Evolutionary conservation across 2,329 filamentous ascomycete genomes (phyloP).

Genomic region (Didymella exigua): DNA sequence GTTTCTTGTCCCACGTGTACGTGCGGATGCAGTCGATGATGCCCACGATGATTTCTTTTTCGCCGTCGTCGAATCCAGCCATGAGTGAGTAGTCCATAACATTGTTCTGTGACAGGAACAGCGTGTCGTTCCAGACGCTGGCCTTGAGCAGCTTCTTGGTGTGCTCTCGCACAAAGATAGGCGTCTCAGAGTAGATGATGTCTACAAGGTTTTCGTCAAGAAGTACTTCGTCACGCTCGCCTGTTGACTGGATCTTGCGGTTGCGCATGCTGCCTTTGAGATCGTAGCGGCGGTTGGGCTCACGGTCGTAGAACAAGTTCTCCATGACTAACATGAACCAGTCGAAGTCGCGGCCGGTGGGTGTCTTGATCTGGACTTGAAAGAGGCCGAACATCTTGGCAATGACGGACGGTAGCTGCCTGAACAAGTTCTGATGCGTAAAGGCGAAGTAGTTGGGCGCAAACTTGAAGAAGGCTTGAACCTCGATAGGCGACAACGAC

Average conservation of each 20-base stretch:
- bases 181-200: slow-evolving; percentile 91
- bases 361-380: slow-evolving; percentile 96
- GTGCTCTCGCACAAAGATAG: slow-evolving; percentile 92
- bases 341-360: slow-evolving; percentile 92
- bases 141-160: slow-evolving; percentile 90
- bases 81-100: slow-evolving; percentile 99
- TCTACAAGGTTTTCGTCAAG: slow-evolving; percentile 99
- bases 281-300: slow-evolving; percentile 80
- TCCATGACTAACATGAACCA: slow-evolving; percentile 95
- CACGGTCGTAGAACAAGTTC: slow-evolving; percentile 95
- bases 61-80: slow-evolving; percentile 92
- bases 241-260: slow-evolving; percentile 93
- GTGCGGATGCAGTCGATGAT: slow-evolving; percentile 98
- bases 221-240: slow-evolving; percentile 93
- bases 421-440: slow-evolving; percentile 95
- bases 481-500: slow-evolving; percentile 87
- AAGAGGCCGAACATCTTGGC: slow-evolving; percentile 99
- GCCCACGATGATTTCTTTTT: slow-evolving; percentile 91
- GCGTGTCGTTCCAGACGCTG: slow-evolving; percentile 95
- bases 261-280: slow-evolving; percentile 99
- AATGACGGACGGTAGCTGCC: slow-evolving; percentile 89
- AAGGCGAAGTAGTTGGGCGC: slow-evolving; percentile 97
- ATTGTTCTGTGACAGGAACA: slow-evolving; percentile 92
- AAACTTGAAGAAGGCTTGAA: slow-evolving; percentile 91
- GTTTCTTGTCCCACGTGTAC: slow-evolving; percentile 99